phyloP scores from a whole-genome alignment of 1,139 yeast genomes.

The Candida mesenterica region DNA sequence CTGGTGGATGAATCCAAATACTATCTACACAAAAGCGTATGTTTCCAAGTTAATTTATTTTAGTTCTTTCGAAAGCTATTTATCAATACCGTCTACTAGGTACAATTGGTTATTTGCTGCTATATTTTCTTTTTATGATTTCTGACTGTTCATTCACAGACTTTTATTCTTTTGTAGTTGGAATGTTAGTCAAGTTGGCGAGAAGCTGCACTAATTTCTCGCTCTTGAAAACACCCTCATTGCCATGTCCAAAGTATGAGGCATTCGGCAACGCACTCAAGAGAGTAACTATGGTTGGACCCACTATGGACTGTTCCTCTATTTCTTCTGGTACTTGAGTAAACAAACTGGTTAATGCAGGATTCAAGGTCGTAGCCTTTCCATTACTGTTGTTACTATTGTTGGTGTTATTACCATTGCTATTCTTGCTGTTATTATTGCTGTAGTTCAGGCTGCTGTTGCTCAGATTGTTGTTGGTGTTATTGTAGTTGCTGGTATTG shows the following conservation, averaged over 20 bases:
- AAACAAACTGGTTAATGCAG: conserved; percentile 5
- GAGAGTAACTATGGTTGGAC: conserved; percentile 52
- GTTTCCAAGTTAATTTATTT: not conserved
- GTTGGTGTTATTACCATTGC: conserved; percentile 1
- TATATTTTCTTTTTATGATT: too few species aligned
- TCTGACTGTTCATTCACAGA: too few species aligned
- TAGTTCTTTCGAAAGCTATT: not conserved
- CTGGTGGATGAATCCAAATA: too few species aligned
- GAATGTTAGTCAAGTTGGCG: conserved; percentile 33
- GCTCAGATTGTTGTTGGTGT: too few species aligned
- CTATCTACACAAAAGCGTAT: too few species aligned
- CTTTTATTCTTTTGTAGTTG: too few species aligned
- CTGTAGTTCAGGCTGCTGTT: not conserved
- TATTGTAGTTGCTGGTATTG: conserved; percentile 6
- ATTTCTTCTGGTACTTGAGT: conserved; percentile 5
- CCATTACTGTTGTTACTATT: not conserved
- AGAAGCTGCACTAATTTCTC: conserved; percentile 42
- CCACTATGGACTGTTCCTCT: conserved; percentile 33
- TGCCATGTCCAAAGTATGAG: conserved; percentile 42
- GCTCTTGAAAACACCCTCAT: conserved; percentile 40
- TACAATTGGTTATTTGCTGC: too few species aligned
- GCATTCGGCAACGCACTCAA: conserved; percentile 54
- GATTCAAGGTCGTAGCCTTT: not conserved
- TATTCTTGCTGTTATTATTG: too few species aligned
- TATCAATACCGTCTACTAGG: too few species aligned